Evolutionary conservation across 306 rosid genomes (phyloP).

Genomic region (Sophora flavescens): DNA sequence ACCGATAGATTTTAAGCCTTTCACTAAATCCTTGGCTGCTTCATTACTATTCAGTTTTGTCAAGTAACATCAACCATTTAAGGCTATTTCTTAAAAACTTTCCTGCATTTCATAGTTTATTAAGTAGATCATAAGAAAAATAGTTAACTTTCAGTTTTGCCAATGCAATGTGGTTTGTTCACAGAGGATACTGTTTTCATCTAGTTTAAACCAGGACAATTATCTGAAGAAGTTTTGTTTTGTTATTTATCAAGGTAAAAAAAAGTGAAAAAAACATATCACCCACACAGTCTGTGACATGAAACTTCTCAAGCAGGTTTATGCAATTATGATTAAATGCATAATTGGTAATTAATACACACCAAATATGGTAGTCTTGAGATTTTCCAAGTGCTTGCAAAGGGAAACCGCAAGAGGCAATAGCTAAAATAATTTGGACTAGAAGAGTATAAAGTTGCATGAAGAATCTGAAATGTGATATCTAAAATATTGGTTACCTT

Average conservation of each 20-base stretch:
- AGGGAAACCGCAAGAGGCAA: slow-evolving; percentile 10
- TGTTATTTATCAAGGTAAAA: slow-evolving; percentile 31
- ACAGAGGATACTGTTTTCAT: slow-evolving; percentile 17
- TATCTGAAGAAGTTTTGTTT: not conserved
- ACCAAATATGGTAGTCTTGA: slow-evolving; percentile 22
- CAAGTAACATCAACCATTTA: slow-evolving; percentile 31
- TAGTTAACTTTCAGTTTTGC: not conserved
- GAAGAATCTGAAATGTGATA: slow-evolving; percentile 31
- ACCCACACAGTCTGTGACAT: not conserved
- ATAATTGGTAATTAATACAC: slow-evolving; percentile 1
- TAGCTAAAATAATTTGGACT: slow-evolving; percentile 30
- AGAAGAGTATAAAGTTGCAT: slow-evolving; percentile 31
- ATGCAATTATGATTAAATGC: slow-evolving; percentile 26
- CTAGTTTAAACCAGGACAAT: slow-evolving; percentile 24
- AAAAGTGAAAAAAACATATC: slow-evolving; percentile 6
- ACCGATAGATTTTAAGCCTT: slow-evolving; percentile 31
- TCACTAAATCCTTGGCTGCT: slow-evolving; percentile 27
- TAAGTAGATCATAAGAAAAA: not conserved
- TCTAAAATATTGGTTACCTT: slow-evolving; percentile 55
- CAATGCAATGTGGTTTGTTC: slow-evolving; percentile 22
- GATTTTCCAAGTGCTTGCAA: slow-evolving; percentile 36
- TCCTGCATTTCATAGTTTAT: slow-evolving; percentile 7
- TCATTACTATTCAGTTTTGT: slow-evolving; percentile 32
- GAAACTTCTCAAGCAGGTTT: slow-evolving; percentile 30
- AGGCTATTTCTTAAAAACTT: not conserved